phyloP scores from a whole-genome alignment of 192 early-diverging fungal genomes.

The Coemansia sp. region DNA sequence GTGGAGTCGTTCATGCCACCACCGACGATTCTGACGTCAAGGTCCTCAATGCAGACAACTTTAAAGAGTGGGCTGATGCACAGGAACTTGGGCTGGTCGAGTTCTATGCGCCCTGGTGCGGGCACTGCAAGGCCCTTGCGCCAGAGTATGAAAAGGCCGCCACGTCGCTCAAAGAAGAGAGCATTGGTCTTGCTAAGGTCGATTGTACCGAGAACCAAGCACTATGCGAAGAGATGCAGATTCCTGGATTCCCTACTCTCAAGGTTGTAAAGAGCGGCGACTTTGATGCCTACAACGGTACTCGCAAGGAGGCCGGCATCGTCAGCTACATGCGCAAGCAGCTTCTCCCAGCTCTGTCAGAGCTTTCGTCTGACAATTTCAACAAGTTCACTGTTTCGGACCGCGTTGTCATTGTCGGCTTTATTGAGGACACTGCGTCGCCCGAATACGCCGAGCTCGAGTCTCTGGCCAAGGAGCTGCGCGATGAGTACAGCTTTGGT shows the following conservation, averaged over 20 bases:
- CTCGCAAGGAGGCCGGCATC: constrained; percentile 83
- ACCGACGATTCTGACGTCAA: constrained; percentile 54
- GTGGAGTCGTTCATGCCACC: constrained; percentile 13
- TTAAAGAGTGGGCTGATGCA: constrained; percentile 57
- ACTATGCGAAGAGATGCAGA: constrained; percentile 75
- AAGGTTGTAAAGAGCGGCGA: constrained; percentile 81
- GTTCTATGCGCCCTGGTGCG: constrained; percentile 98
- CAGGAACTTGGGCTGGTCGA: constrained; percentile 81
- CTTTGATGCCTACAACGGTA: constrained; percentile 76
- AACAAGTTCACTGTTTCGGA: constrained; percentile 77
- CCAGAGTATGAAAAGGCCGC: constrained; percentile 95
- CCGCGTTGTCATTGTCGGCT: constrained; percentile 87
- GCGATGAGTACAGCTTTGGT: constrained; percentile 88
- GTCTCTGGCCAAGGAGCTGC: constrained; percentile 70
- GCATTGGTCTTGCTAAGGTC: constrained; percentile 87
- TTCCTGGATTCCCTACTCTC: constrained; percentile 91
- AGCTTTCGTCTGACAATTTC: constrained; percentile 65
- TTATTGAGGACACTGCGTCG: constrained; percentile 62
- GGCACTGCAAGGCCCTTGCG: constrained; percentile 92
- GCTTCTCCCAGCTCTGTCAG: constrained; percentile 75
- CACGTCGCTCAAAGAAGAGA: constrained; percentile 71
- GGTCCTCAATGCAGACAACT: constrained; percentile 58
- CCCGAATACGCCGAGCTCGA: constrained; percentile 66
- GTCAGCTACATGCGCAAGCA: constrained; percentile 95
- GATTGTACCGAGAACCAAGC: constrained; percentile 90